A percentile compares a stretch with the other conserved stretches of the same genome.
Conservation (phyloP, 495 filamentous ascomycete genomes). For the Aspergillus wentii region DNA sequence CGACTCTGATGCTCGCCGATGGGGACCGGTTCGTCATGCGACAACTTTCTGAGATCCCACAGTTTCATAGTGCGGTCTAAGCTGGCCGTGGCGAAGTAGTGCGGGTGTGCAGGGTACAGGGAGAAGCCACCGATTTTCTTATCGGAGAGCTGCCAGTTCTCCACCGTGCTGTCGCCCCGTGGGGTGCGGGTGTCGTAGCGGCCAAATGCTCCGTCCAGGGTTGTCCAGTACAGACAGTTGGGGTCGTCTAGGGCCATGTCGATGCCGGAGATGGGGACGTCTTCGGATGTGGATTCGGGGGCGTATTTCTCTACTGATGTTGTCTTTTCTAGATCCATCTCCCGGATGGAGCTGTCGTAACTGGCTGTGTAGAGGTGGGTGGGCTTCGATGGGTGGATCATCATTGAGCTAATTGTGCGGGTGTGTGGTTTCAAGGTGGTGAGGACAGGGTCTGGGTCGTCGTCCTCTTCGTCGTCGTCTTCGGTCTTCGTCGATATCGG, state of each 20-base stretch:
- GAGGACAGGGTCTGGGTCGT: slow-evolving; percentile 68
- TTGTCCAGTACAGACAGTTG: slow-evolving; percentile 81
- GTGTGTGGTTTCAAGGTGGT: slow-evolving; percentile 85
- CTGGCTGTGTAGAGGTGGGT: slow-evolving; percentile 73
- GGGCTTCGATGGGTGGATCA: slow-evolving; percentile 65
- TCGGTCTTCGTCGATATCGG: slow-evolving; percentile 23
- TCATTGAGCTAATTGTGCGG: slow-evolving; percentile 80
- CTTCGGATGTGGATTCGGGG: slow-evolving; percentile 59
- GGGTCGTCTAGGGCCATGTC: slow-evolving; percentile 68
- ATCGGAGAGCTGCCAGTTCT: slow-evolving; percentile 73
- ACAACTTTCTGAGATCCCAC: slow-evolving; percentile 88
- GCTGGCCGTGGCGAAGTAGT: slow-evolving; percentile 86
- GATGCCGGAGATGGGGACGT: slow-evolving; percentile 75
- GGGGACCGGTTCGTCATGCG: slow-evolving; percentile 53
- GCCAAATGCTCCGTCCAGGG: slow-evolving; percentile 73
- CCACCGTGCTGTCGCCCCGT: slow-evolving; percentile 36
- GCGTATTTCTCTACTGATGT: slow-evolving; percentile 75
- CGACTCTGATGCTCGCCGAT: slow-evolving; percentile 77
- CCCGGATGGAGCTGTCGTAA: slow-evolving; percentile 92
- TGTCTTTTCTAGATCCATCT: slow-evolving; percentile 76
- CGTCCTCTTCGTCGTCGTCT: slow-evolving; percentile 53
- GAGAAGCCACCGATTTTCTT: slow-evolving; percentile 97
- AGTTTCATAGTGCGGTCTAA: slow-evolving; percentile 85
- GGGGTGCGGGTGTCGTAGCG: slow-evolving; percentile 69
- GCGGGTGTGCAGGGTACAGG: slow-evolving; percentile 67